These are phyloP conservation scores for Tolypocladium ovalisporum DNA, from an alignment of 2,329 filamentous ascomycete species.

Conservation along the genomic window DNA sequence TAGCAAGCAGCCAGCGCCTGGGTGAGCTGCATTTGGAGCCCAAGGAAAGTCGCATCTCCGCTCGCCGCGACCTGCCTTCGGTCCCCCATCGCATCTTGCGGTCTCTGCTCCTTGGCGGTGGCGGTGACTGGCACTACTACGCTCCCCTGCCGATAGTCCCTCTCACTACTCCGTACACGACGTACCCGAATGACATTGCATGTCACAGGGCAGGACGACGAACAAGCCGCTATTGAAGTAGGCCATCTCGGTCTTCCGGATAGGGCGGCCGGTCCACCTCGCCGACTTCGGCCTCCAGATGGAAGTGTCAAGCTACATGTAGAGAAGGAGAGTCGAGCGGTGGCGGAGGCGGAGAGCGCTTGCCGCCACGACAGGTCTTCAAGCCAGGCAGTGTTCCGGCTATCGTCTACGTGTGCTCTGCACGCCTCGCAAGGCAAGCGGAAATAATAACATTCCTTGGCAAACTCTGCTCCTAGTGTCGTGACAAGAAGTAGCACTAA, in stretches of 20 bases:
- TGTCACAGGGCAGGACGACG: background rate
- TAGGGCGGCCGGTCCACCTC: constrained; percentile 15
- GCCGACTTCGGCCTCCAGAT: constrained; percentile 14
- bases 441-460: too few species aligned
- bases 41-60: background rate
- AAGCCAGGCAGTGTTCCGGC: too few species aligned
- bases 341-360: constrained; percentile 6
- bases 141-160: background rate
- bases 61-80: background rate
- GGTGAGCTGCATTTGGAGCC: background rate
- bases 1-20: background rate
- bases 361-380: too few species aligned
- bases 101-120: too few species aligned
- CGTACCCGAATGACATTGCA: background rate
- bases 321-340: constrained; percentile 11
- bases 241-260: constrained; percentile 10
- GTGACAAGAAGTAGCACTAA: too few species aligned
- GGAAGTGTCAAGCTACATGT: constrained; percentile 14
- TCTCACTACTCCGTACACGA: background rate
- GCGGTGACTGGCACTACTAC: background rate
- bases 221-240: background rate
- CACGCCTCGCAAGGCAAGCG: too few species aligned
- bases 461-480: too few species aligned
- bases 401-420: too few species aligned
- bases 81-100: background rate